These are phyloP conservation scores for Rossbeevera mucosa DNA, from an alignment of 768 basidiomycete genomes.

Conservation along the genomic window DNA sequence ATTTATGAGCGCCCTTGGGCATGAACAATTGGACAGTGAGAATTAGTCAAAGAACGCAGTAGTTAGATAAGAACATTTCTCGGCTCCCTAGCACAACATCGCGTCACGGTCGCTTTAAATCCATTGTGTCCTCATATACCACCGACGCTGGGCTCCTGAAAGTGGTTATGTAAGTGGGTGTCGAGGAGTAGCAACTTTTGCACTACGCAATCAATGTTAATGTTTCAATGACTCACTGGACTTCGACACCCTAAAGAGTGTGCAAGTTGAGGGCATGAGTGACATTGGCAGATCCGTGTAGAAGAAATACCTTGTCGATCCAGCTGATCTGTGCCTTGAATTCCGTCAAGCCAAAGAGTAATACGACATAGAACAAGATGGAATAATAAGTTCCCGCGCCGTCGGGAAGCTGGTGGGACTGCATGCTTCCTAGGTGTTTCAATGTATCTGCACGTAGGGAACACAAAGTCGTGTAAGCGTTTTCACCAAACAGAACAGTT, in stretches of 20 bases:
- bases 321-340: constrained; percentile 49
- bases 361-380: constrained; percentile 31
- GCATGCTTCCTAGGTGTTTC: constrained; percentile 9
- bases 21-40: too few relatives aligned
- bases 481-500: neutral
- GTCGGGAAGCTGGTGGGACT: constrained; percentile 7
- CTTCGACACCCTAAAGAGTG: constrained; percentile 31
- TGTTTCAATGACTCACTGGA: constrained; percentile 29
- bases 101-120: neutral
- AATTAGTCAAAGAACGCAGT: too few relatives aligned
- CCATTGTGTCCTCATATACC: constrained; percentile 21
- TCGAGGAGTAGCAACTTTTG: neutral
- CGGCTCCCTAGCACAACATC: too few relatives aligned
- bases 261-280: neutral
- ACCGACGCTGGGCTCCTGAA: constrained; percentile 26
- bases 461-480: constrained; percentile 10
- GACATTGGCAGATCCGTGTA: neutral
- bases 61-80: too few relatives aligned
- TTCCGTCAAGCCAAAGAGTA: constrained; percentile 50
- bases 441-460: constrained; percentile 10
- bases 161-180: neutral
- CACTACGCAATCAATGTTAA: too few relatives aligned
- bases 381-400: constrained; percentile 10
- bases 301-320: constrained; percentile 34
- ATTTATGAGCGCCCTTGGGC: too few relatives aligned